A percentile compares a stretch with the other conserved stretches of the same genome.
These are phyloP conservation scores for Schwanniomyces polymorphus DNA, from an alignment of 805 yeast genomes.

Conservation along the genomic window DNA sequence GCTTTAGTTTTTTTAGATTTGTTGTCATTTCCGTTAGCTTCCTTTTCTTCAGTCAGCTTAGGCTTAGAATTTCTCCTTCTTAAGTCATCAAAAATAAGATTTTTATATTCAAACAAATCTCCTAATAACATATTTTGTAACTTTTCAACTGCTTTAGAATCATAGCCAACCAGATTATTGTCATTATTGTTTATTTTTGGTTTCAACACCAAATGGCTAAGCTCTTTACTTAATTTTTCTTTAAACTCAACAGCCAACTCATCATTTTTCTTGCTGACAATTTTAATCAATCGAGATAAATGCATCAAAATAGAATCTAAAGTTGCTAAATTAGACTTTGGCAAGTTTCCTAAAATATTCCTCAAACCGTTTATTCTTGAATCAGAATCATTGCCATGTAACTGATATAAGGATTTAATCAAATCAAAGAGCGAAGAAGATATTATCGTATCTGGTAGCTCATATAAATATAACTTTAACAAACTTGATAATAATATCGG, in stretches of 20 bases:
- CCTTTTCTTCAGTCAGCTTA: conserved; percentile 7
- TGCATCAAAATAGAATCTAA: conserved; percentile 80
- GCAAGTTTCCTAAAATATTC: conserved; percentile 64
- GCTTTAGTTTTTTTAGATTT: conserved; percentile 13
- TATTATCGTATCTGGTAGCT: conserved; percentile 75
- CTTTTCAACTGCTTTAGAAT: conserved; percentile 3
- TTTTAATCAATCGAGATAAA: conserved; percentile 58
- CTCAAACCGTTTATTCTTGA: conserved; percentile 62
- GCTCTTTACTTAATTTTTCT: conserved; percentile 60
- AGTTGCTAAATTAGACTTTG: conserved; percentile 73
- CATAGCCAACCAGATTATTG: background rate
- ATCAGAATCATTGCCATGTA: conserved; percentile 36
- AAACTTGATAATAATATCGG: conserved; percentile 67
- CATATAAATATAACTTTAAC: conserved; percentile 71
- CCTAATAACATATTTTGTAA: conserved; percentile 53
- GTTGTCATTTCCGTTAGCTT: background rate
- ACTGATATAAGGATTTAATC: conserved; percentile 60
- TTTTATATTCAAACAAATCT: conserved; percentile 63
- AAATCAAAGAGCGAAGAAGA: conserved; percentile 66
- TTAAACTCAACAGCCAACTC: conserved; percentile 37
- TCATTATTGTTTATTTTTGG: conserved; percentile 30
- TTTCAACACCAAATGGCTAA: conserved; percentile 61
- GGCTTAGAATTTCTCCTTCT: conserved; percentile 32
- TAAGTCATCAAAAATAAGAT: conserved; percentile 64
- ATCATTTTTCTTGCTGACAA: conserved; percentile 42